These are phyloP conservation scores for Pleurotus pulmonarius DNA, from an alignment of 768 basidiomycete genomes.

Conservation along the genomic window DNA sequence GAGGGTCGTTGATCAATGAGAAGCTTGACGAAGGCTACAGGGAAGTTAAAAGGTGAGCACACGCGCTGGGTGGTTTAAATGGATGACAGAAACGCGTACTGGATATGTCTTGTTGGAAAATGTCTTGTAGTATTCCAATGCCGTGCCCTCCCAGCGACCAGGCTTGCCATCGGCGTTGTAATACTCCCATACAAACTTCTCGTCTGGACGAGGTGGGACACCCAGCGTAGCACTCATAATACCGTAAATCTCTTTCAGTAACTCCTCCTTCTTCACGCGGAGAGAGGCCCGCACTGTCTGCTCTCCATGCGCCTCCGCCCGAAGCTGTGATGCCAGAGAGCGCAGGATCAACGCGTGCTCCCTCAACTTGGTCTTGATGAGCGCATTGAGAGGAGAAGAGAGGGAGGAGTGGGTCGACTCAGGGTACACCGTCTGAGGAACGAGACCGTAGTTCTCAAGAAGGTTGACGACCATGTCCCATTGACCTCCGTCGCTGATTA, in stretches of 20 bases:
- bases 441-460: conserved; percentile 73
- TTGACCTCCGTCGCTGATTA: conserved; percentile 90
- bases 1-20: conserved; percentile 93
- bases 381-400: conserved; percentile 65
- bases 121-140: conserved; percentile 72
- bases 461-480: conserved; percentile 84
- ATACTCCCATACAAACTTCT: conserved; percentile 84
- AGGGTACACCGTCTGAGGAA: conserved; percentile 80
- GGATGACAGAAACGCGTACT: conserved; percentile 29
- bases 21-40: conserved; percentile 69
- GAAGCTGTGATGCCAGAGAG: conserved; percentile 50
- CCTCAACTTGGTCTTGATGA: conserved; percentile 88
- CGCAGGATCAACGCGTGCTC: conserved; percentile 88
- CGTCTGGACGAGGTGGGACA: conserved; percentile 72
- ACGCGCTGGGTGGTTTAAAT: neutral
- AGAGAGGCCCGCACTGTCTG: conserved; percentile 49
- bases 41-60: neutral
- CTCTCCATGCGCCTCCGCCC: conserved; percentile 32
- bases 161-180: conserved; percentile 76
- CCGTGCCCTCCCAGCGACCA: conserved; percentile 74
- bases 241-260: conserved; percentile 80
- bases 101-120: conserved; percentile 56
- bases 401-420: conserved; percentile 82
- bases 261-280: conserved; percentile 79
- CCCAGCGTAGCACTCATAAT: conserved; percentile 86